phyloP scores from a whole-genome alignment of 352 stramenopile species.

The Phytopythium helicoides region DNA sequence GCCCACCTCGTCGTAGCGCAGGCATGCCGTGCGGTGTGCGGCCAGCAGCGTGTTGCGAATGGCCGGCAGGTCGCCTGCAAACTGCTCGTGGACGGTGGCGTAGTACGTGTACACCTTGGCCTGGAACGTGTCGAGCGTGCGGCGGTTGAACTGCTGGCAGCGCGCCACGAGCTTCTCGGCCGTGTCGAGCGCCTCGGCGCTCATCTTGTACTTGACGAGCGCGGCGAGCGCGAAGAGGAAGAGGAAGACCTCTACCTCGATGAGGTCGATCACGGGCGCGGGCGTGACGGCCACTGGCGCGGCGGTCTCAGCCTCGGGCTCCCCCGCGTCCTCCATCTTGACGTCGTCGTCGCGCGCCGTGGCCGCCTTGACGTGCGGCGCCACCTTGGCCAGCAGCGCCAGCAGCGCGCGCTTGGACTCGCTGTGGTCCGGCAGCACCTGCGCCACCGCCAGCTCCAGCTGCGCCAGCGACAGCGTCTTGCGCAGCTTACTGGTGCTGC shows the following conservation, averaged over 20 bases:
- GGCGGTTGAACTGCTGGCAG: constrained; percentile 77
- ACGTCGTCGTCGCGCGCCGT: constrained; percentile 31
- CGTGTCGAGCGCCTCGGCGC: constrained; percentile 48
- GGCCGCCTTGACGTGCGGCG: constrained; percentile 27
- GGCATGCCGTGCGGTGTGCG: constrained; percentile 85
- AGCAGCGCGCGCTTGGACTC: constrained; percentile 54
- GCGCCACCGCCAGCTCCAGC: constrained; percentile 52
- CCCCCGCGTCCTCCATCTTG: constrained; percentile 54
- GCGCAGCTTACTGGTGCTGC: constrained; percentile 78
- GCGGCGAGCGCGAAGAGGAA: constrained; percentile 73
- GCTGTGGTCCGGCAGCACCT: constrained; percentile 66
- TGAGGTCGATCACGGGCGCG: constrained; percentile 53
- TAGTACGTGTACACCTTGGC: constrained; percentile 82
- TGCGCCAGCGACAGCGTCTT: constrained; percentile 67
- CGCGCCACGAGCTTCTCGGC: constrained; percentile 52
- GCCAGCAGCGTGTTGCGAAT: constrained; percentile 71
- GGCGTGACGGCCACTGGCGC: constrained; percentile 1
- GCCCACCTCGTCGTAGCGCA: constrained; percentile 89
- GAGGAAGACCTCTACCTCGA: constrained; percentile 88
- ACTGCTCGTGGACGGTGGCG: constrained; percentile 69
- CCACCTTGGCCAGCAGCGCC: constrained; percentile 45
- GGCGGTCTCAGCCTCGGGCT: constrained; percentile 13
- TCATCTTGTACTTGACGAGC: constrained; percentile 70
- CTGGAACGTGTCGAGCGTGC: constrained; percentile 76
- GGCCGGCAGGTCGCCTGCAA: constrained; percentile 44